Evolutionary conservation across 768 basidiomycete species (phyloP), one percentile per base, ranked within the genome.

Genomic region (Fistulinella prunicolor): DNA sequence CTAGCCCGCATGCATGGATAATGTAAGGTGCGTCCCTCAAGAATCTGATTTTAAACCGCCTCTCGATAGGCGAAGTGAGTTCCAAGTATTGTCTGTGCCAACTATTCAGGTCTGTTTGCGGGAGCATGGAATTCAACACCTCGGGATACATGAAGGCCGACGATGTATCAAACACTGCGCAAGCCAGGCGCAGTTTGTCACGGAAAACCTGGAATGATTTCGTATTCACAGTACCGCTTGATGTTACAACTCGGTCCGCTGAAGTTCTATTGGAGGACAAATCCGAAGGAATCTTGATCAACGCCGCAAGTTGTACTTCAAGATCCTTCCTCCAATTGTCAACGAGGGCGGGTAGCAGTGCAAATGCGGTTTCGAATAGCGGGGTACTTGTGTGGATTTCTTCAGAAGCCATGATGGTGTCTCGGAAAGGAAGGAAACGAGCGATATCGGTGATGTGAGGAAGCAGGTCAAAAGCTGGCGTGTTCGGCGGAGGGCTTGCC

Each of bases 301-400:
- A 9, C 20, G 19, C 19, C 12, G 38, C 44, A 21, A 39, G 28
- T 17, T 42, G 26, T 12, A n/a, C 17, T 20, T 38, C 40, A 10
- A 48, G 13, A 20, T 19, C 13, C 21, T 48, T n/a, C 10, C 34
- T 43, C 51, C 51, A 50, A 16, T 17, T 17, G 10, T 29, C 20
- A n/a, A 44, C 38, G 2, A 43, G 22, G 5, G 4, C 6, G 44
- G 36, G 38, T 7, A 49, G 10, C n/a, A 49, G 46, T 32, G 19
- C 38, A 28, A 53, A 49, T 12, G 42, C 42, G n/a, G 47, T 19
- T 17, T 42, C 37, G 19, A 49, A 54, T 23, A 26, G 6, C 9
- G 9, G 20, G 13, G 7, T 16, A 10, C 16, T 13, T 28, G 20
- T 16, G 2, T 17, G 12, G 0, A 29, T 14, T 38, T 10, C 41